Conservation (phyloP, 352 stramenopile genomes). For the Thraustochytrium sp. region DNA sequence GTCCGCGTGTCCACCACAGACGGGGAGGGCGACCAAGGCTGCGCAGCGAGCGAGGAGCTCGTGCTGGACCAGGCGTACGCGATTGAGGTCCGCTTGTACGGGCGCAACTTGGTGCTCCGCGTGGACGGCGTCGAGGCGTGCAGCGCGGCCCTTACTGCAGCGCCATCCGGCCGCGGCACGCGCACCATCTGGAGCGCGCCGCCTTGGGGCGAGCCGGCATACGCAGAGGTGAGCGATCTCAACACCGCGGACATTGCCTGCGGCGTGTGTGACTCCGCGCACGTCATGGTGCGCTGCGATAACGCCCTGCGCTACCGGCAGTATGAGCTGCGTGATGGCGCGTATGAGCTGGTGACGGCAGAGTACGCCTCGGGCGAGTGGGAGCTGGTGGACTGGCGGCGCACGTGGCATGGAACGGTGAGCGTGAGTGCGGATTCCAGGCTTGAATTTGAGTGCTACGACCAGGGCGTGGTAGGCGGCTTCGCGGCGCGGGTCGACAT, state of each 20-base stretch:
- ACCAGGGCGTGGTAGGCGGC: not conserved
- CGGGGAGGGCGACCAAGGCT: slow-evolving; percentile 11
- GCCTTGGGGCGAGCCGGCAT: not conserved
- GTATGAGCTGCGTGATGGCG: not conserved
- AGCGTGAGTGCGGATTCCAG: not conserved
- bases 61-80: not conserved
- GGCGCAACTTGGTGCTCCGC: not conserved
- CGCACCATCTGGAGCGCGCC: not conserved
- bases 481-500: not conserved
- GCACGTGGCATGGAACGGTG: not conserved
- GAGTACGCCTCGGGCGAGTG: not conserved
- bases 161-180: not conserved
- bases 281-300: not conserved
- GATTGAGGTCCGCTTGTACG: not conserved
- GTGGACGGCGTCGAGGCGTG: not conserved
- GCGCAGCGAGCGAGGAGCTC: not conserved
- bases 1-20: not conserved
- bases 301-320: not conserved
- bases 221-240: not conserved
- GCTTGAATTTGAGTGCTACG: not conserved
- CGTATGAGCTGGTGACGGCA: not conserved
- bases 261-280: not conserved
- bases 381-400: not conserved
- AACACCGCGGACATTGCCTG: not conserved
- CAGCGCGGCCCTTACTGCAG: not conserved